Evolutionary conservation across 352 stramenopile genomes (phyloP), one percentile per base, ranked within the genome.

Genomic region (Globisporangium nodosum): DNA sequence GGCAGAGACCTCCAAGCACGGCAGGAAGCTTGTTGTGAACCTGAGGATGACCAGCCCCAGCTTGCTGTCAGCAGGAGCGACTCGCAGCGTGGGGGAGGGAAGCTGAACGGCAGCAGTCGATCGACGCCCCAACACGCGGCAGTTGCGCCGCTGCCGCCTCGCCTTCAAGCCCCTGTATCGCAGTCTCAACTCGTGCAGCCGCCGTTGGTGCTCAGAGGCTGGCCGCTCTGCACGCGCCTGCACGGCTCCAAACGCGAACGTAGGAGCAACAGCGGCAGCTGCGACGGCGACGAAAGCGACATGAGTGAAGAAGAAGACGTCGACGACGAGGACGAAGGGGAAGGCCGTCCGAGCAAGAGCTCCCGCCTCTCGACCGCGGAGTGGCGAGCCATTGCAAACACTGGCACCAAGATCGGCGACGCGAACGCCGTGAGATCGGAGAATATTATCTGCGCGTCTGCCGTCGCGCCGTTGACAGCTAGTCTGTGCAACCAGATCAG

Each of bases 271-370:
- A 49, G 43, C 43, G 43, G 43, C 8, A 49, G 43, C 43, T n/a
- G 43, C 11, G 43, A 49, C 43, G 43, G 18, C 5, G 43, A 49
- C n/a, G 43, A 49, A 21, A 49, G 43, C 43, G 43, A 49, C 12
- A 7, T 72, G 4, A 56, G 51, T 30, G 51, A 40, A 5, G 71
- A 77, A 7, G 70, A 69, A 12, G 60, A 76, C 42, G 56, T 55
- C 37, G 56, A 21, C n/a, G 24, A 45, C 12, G 53, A 58, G 3
- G 52, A 53, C 43, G 77, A 85, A 2, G 74, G 64, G 0, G 77
- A 85, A 3, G 74, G 63, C 11, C 69, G 71, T 40, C 77, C 16
- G 2, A 49, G n/a, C 7, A 49, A 49, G n/a, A 49, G 43, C n/a
- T 24, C 43, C n/a, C 43, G 43, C 2, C 20, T 49, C 7, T 49